phyloP scores from a whole-genome alignment of 2,329 filamentous ascomycete species.

The Nemania sp. region DNA sequence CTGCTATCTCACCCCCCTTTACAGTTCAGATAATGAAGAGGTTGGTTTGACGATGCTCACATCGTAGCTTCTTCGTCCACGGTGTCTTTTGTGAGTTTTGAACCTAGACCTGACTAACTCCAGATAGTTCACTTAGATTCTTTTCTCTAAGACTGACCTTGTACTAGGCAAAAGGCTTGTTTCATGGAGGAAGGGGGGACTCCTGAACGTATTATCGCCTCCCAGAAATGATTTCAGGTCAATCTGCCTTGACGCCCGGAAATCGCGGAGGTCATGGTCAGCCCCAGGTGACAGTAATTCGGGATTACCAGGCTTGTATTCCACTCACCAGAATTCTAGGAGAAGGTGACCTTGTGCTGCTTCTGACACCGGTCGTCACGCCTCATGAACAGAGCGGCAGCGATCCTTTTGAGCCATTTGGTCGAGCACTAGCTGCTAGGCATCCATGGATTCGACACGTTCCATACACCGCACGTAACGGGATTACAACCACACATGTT shows the following conservation, averaged over 20 bases:
- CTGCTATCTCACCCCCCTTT: conserved; percentile 1
- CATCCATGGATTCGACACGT: conserved; percentile 69
- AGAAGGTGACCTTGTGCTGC: conserved; percentile 59
- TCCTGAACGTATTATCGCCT: conserved; percentile 30
- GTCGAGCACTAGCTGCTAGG: conserved; percentile 61
- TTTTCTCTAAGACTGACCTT: conserved; percentile 8
- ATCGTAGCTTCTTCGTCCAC: conserved; percentile 21
- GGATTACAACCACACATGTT: conserved; percentile 66
- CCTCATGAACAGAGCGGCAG: conserved; percentile 46
- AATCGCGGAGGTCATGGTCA: conserved; percentile 37
- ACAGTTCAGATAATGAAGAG: conserved; percentile 8
- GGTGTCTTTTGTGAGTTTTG: conserved; percentile 19
- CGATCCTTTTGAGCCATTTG: conserved; percentile 75
- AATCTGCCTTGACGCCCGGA: conserved; percentile 34
- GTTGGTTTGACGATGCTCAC: conserved; percentile 24
- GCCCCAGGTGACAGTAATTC: conserved; percentile 36
- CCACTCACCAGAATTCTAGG: conserved; percentile 51
- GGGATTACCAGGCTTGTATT: conserved; percentile 46
- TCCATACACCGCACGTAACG: conserved; percentile 66
- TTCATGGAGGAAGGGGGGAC: conserved; percentile 34
- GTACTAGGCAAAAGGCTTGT: conserved; percentile 18
- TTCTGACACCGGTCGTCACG: conserved; percentile 61
- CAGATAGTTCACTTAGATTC: not conserved
- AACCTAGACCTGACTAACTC: not conserved
- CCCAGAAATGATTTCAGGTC: conserved; percentile 40